phyloP scores from a whole-genome alignment of 148 eudicot species.

The Rhododendron griersonianum region DNA sequence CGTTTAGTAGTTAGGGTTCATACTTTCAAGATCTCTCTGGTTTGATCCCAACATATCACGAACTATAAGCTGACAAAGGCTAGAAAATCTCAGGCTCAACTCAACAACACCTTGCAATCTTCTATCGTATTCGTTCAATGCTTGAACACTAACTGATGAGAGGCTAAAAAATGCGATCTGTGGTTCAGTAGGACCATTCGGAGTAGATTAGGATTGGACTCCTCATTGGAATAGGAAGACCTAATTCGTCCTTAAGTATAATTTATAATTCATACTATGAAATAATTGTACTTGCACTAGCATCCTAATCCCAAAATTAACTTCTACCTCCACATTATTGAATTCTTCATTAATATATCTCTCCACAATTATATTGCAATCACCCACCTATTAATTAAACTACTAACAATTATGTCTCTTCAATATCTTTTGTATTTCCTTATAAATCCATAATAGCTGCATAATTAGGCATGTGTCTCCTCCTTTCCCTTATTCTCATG shows the following conservation, averaged over 20 bases:
- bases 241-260: too few relatives aligned
- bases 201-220: too few relatives aligned
- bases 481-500: background rate
- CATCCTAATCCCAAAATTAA: background rate
- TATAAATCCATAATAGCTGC: background rate
- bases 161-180: too few relatives aligned
- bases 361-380: background rate
- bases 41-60: background rate
- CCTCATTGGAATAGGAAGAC: too few relatives aligned
- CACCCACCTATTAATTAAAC: background rate
- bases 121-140: too few relatives aligned
- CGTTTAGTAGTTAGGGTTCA: background rate
- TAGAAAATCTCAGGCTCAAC: too few relatives aligned
- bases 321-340: background rate
- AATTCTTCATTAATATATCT: background rate
- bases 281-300: background rate
- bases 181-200: too few relatives aligned
- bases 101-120: too few relatives aligned
- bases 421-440: background rate
- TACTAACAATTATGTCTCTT: background rate
- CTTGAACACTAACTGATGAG: too few relatives aligned
- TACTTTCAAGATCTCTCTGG: background rate
- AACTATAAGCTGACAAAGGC: background rate
- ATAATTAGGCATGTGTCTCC: background rate
- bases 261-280: too few relatives aligned